These are phyloP conservation scores for Emmonsia crescens DNA, from an alignment of 2,329 filamentous ascomycete species.

Conservation along the genomic window DNA sequence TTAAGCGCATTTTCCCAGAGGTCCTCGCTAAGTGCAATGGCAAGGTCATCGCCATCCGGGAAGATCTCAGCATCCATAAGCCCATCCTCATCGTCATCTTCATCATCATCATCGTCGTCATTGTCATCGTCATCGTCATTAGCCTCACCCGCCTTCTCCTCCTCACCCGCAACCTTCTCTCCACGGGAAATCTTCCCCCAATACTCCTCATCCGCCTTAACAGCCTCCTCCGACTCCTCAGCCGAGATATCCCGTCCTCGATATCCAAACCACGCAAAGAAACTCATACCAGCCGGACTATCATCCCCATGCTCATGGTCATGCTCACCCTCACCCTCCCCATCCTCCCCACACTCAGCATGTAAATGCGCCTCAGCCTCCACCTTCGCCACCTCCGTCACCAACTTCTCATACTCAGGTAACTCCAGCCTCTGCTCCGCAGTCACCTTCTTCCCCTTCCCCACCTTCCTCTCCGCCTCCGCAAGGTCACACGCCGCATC, in stretches of 20 bases:
- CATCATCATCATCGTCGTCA: conserved; percentile 46
- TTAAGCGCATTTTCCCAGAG: conserved; percentile 80
- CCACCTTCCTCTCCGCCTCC: conserved; percentile 47
- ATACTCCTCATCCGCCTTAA: conserved; percentile 50
- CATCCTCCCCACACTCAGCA: conserved; percentile 15
- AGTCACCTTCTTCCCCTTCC: conserved; percentile 26
- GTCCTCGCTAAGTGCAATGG: conserved; percentile 71
- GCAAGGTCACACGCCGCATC: conserved; percentile 60
- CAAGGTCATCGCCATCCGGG: conserved; percentile 74
- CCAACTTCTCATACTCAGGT: conserved; percentile 43
- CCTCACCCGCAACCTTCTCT: conserved; percentile 40
- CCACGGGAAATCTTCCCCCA: conserved; percentile 40
- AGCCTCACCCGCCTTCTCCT: conserved; percentile 39
- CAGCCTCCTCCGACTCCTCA: conserved; percentile 57
- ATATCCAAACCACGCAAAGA: conserved; percentile 86
- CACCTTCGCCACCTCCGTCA: conserved; percentile 37
- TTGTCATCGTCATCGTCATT: conserved; percentile 38
- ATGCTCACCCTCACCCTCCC: conserved; percentile 28
- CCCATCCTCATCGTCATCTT: conserved; percentile 51
- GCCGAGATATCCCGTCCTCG: conserved; percentile 57
- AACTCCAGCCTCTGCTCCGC: conserved; percentile 43
- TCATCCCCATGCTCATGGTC: conserved; percentile 30
- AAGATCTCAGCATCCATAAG: conserved; percentile 71
- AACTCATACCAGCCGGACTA: conserved; percentile 57
- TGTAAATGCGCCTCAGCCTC: conserved; percentile 17